A percentile compares a stretch with the other conserved stretches of the same genome.
phyloP scores from a whole-genome alignment of 2,329 filamentous ascomycete genomes.

The Exophiala dermatitidis region DNA sequence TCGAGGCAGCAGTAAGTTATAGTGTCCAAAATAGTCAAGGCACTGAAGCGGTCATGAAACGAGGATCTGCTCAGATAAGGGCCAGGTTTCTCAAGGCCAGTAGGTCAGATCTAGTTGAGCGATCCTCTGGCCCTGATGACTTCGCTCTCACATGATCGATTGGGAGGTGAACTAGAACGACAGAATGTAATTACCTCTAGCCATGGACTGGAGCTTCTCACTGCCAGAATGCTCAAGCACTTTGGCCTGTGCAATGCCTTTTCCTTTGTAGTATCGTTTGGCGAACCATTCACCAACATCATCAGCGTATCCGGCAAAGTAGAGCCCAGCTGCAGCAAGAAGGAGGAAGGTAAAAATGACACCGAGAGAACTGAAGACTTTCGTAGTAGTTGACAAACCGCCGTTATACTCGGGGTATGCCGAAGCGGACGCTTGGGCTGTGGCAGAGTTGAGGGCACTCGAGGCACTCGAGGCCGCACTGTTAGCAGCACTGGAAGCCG shows the following conservation, averaged over 20 bases:
- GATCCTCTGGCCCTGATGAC: too few relatives aligned
- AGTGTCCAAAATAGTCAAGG: background rate
- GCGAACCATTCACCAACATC: constrained; percentile 15
- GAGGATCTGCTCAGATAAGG: too few relatives aligned
- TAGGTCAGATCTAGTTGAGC: too few relatives aligned
- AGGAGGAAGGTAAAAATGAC: constrained; percentile 12
- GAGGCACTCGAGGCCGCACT: background rate
- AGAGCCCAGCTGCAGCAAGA: constrained; percentile 10
- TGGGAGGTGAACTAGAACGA: background rate
- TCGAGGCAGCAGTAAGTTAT: background rate
- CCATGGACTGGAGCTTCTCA: constrained; percentile 10
- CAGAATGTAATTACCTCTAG: constrained; percentile 12
- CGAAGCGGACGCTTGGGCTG: background rate
- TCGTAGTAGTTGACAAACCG: background rate
- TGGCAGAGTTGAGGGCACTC: background rate
- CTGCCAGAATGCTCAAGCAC: constrained; percentile 14
- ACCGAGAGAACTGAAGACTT: constrained; percentile 3
- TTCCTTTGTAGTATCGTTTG: constrained; percentile 19
- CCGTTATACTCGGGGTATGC: background rate
- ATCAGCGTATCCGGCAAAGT: constrained; percentile 17
- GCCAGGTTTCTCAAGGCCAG: too few relatives aligned
- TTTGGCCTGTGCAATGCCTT: constrained; percentile 18
- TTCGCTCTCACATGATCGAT: background rate
- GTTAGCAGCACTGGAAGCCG: background rate
- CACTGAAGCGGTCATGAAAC: background rate